Conservation (phyloP, 345 rosid species). For the Schrenkiella parvula region DNA sequence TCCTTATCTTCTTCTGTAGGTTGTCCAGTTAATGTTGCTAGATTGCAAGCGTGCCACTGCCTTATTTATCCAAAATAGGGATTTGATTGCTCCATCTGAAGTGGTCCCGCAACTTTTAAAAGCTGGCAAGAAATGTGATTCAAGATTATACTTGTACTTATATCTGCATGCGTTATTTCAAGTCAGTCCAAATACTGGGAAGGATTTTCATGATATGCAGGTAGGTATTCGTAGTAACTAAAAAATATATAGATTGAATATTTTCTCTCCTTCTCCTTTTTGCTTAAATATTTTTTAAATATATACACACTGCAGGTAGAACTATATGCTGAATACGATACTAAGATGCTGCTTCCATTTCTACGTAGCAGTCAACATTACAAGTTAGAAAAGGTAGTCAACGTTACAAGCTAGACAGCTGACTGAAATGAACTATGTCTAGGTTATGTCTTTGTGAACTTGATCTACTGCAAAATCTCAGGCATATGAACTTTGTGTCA, state of each 20-base stretch:
- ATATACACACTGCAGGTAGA: constrained; percentile 63
- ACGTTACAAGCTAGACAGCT: constrained; percentile 24
- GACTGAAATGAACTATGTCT: constrained; percentile 7
- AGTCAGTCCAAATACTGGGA: constrained; percentile 78
- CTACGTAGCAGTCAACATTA: constrained; percentile 98
- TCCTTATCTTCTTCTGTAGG: constrained; percentile 47
- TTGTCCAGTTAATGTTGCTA: constrained; percentile 81
- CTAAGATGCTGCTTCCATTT: constrained; percentile 88
- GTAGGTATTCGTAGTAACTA: constrained; percentile 60
- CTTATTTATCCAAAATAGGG: constrained; percentile 77
- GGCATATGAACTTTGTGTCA: constrained; percentile 89
- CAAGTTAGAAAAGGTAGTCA: constrained; percentile 86
- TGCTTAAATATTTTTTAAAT: neutral
- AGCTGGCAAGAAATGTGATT: constrained; percentile 64
- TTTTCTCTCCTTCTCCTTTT: constrained; percentile 4
- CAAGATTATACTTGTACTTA: constrained; percentile 77
- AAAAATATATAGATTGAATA: neutral
- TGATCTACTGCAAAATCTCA: constrained; percentile 39
- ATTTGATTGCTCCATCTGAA: constrained; percentile 75
- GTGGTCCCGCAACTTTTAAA: constrained; percentile 67
- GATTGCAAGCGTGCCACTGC: constrained; percentile 82
- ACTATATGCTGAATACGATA: constrained; percentile 88
- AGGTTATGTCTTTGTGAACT: constrained; percentile 1
- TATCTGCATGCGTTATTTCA: constrained; percentile 83
- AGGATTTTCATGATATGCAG: constrained; percentile 97